These are phyloP conservation scores for Stagonosporopsis cucurbitacearum DNA, from an alignment of 2,329 filamentous ascomycete species.

Conservation along the genomic window DNA sequence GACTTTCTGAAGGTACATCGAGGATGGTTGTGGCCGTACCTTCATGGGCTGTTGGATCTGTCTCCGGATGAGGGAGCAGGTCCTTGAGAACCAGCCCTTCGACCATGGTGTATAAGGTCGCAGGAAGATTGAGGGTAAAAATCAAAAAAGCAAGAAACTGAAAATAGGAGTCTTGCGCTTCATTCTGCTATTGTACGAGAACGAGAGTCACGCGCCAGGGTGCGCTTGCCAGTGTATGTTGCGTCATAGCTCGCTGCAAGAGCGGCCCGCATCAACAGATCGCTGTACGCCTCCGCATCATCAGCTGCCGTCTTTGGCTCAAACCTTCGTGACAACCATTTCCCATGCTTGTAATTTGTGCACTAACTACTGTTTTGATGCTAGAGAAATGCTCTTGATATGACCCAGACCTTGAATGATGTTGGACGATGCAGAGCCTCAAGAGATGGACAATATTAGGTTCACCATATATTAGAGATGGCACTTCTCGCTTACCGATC, in stretches of 20 bases:
- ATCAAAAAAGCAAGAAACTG: not conserved
- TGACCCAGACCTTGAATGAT: not conserved
- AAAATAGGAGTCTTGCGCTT: constrained; percentile 3
- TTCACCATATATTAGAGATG: constrained; percentile 17
- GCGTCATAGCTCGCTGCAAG: constrained; percentile 28
- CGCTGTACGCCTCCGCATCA: constrained; percentile 21
- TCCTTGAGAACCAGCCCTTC: constrained; percentile 46
- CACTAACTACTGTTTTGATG: not conserved
- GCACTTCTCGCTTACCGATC: constrained; percentile 25
- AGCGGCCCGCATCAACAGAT: constrained; percentile 20
- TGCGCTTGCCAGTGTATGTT: constrained; percentile 10
- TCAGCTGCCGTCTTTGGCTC: constrained; percentile 9
- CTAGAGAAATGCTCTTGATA: not conserved
- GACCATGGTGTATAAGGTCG: constrained; percentile 24
- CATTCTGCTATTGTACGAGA: constrained; percentile 14
- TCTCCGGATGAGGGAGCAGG: constrained; percentile 45
- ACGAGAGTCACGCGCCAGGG: constrained; percentile 10
- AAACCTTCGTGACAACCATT: constrained; percentile 9
- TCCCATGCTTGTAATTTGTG: not conserved
- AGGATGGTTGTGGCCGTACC: constrained; percentile 42
- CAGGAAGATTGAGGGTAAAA: not conserved
- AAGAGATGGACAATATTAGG: constrained; percentile 2
- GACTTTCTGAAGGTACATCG: constrained; percentile 55
- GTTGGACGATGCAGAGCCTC: not conserved
- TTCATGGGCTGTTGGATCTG: constrained; percentile 38